Evolutionary conservation across 306 rosid genomes (phyloP).

Genomic region (Cicer cuneatum): DNA sequence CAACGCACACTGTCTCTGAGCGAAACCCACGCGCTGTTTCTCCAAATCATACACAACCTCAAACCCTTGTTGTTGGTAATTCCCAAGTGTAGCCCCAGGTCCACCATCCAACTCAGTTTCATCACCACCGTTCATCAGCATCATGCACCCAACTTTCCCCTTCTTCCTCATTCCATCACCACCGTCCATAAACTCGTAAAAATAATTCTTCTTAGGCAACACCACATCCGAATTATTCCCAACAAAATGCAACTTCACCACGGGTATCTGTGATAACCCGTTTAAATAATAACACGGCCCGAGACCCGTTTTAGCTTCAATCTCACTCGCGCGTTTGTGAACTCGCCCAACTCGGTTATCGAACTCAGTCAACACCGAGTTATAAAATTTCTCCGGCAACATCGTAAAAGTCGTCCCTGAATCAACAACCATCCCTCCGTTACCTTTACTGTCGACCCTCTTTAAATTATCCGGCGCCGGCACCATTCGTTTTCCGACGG

Average conservation of each 20-base stretch:
- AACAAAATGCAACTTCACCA: constrained; percentile 66
- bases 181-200: constrained; percentile 75
- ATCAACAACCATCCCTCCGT: constrained; percentile 88
- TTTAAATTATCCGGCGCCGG: constrained; percentile 67
- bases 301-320: constrained; percentile 76
- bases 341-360: constrained; percentile 64
- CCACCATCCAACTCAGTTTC: constrained; percentile 75
- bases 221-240: constrained; percentile 72
- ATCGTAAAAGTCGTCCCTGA: constrained; percentile 94
- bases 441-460: constrained; percentile 61
- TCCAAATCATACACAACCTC: constrained; percentile 86
- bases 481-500: constrained; percentile 59
- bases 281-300: constrained; percentile 72
- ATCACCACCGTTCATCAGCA: constrained; percentile 94
- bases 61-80: constrained; percentile 93
- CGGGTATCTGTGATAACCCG: constrained; percentile 54
- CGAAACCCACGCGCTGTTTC: constrained; percentile 79
- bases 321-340: constrained; percentile 64
- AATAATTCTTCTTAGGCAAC: constrained; percentile 76
- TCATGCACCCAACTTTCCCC: constrained; percentile 80
- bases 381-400: constrained; percentile 71
- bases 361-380: constrained; percentile 73
- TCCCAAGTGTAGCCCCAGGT: constrained; percentile 89
- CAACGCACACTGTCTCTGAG: constrained; percentile 71
- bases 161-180: constrained; percentile 52